These are phyloP conservation scores for Blastocystis sp. DNA, from an alignment of 352 stramenopile genomes.

Conservation along the genomic window DNA sequence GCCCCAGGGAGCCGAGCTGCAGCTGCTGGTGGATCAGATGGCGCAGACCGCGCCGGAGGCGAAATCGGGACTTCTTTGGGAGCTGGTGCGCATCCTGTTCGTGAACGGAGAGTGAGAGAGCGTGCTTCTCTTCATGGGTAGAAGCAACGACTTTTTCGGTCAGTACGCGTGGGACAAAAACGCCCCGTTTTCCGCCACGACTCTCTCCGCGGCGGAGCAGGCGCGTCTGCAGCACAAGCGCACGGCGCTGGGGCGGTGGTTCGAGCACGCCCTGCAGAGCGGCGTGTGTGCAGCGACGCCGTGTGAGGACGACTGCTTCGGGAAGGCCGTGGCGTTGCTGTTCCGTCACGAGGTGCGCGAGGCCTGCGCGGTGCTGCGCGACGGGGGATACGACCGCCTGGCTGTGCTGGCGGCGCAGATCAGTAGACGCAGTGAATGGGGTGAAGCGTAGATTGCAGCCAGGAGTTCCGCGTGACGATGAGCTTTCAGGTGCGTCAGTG, in stretches of 20 bases:
- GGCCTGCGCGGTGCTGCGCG: slow-evolving; percentile 13
- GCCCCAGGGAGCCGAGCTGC: neutral
- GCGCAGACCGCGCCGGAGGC: neutral
- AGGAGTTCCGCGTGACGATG: slow-evolving; percentile 35
- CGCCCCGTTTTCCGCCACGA: neutral
- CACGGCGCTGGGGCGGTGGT: neutral
- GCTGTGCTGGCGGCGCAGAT: slow-evolving; percentile 53
- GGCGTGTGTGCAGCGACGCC: neutral
- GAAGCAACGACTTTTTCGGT: neutral
- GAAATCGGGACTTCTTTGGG: neutral
- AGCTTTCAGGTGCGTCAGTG: neutral
- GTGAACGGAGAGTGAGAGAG: neutral
- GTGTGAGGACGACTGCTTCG: neutral
- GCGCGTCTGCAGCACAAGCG: neutral
- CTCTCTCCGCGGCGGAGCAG: neutral
- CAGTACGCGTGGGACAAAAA: neutral
- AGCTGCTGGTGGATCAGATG: neutral
- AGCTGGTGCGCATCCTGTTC: slow-evolving; percentile 23
- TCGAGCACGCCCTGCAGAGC: neutral
- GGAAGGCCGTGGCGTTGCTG: neutral
- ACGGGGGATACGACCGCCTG: slow-evolving; percentile 24
- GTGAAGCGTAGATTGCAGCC: slow-evolving; percentile 18
- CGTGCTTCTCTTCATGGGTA: too few relatives aligned
- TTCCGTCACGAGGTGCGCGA: slow-evolving; percentile 6
- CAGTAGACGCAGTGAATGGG: neutral